phyloP scores from a whole-genome alignment of 2,329 filamentous ascomycete genomes.

The Cadophora gregata region DNA sequence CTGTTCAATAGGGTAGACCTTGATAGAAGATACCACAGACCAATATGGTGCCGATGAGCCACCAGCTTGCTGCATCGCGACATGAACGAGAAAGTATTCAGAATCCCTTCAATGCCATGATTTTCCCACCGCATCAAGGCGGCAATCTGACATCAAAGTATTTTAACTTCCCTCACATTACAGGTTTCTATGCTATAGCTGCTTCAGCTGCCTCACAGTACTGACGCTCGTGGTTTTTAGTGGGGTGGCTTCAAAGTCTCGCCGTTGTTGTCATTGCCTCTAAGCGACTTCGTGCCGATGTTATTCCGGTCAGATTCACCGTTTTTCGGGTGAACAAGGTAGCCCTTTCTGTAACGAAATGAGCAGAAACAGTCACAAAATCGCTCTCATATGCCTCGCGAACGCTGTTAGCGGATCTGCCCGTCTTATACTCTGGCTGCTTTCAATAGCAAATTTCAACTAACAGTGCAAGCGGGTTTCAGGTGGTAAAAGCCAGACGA shows the following conservation, averaged over 20 bases:
- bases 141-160: too few relatives aligned
- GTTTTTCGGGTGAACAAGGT: background rate
- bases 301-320: background rate
- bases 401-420: background rate
- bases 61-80: background rate
- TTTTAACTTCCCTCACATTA: too few relatives aligned
- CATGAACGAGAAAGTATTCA: background rate
- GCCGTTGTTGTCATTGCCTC: background rate
- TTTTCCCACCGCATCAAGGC: too few relatives aligned
- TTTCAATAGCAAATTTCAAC: background rate
- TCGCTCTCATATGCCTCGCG: background rate
- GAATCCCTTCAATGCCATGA: too few relatives aligned
- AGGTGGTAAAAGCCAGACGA: background rate
- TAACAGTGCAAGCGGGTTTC: slow-evolving; percentile 1
- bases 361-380: background rate
- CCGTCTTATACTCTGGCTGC: background rate
- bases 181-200: background rate
- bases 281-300: background rate
- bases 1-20: background rate
- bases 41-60: background rate
- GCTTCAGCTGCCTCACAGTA: background rate
- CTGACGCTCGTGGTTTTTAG: background rate
- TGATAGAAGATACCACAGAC: background rate
- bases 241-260: background rate
- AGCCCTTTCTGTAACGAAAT: slow-evolving; percentile 8